Conservation (phyloP, 768 basidiomycete species). For the Asterophora parasitica region DNA sequence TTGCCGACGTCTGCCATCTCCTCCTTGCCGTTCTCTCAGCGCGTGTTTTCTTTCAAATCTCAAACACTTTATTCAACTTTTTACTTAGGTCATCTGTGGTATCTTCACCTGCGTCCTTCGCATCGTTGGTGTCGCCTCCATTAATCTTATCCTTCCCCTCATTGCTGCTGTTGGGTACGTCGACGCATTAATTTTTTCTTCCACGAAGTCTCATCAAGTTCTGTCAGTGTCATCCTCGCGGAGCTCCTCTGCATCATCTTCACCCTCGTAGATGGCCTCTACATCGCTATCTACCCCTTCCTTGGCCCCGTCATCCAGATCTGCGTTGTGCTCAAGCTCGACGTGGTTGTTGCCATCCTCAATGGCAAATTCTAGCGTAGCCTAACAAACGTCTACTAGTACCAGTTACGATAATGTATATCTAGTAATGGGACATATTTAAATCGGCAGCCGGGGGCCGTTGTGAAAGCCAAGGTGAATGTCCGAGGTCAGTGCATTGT, state of each 20-base stretch:
- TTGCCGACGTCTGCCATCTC: conserved; percentile 11
- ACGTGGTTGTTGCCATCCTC: conserved; percentile 12
- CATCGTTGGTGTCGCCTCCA: conserved; percentile 4
- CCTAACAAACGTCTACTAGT: too few relatives aligned
- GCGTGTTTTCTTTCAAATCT: background rate
- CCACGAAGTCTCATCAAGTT: background rate
- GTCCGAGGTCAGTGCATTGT: too few relatives aligned
- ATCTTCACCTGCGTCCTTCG: conserved; percentile 8
- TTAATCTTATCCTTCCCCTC: conserved; percentile 4
- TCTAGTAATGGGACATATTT: too few relatives aligned
- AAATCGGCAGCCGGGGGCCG: too few relatives aligned
- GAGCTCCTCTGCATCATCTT: conserved; percentile 13
- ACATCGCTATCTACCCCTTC: conserved; percentile 12
- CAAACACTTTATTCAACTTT: background rate
- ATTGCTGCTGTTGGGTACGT: conserved; percentile 12
- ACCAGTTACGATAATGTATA: too few relatives aligned
- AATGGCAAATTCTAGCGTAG: background rate
- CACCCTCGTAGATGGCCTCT: conserved; percentile 15
- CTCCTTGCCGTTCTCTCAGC: conserved; percentile 11
- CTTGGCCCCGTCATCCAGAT: conserved; percentile 13
- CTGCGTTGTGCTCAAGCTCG: conserved; percentile 15
- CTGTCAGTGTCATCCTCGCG: conserved; percentile 2
- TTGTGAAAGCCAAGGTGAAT: too few relatives aligned
- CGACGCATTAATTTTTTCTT: too few relatives aligned
- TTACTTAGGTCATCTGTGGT: conserved; percentile 1